Percentiles rank a stretch among this genome's conserved stretches.
phyloP scores from a whole-genome alignment of 352 stramenopile genomes.

The Phytophthora niederhauseri region DNA sequence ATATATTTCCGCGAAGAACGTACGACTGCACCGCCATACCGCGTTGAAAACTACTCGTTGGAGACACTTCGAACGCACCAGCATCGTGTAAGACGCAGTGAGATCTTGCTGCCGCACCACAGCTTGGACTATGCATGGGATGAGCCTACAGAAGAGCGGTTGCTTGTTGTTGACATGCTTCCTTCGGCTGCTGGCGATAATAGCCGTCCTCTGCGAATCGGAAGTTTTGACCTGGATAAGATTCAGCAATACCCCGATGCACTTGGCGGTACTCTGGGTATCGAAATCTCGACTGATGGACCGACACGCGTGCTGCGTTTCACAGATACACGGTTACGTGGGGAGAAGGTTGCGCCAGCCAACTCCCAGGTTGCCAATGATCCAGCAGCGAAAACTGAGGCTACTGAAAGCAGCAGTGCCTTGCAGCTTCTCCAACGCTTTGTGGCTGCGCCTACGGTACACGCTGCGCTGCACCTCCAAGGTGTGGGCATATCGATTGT shows the following conservation, averaged over 20 bases:
- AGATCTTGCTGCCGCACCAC: constrained; percentile 88
- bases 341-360: constrained; percentile 33
- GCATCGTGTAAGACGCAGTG: constrained; percentile 77
- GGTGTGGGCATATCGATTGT: constrained; percentile 82
- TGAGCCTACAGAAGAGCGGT: constrained; percentile 78
- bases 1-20: constrained; percentile 84
- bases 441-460: constrained; percentile 56
- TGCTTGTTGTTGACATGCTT: constrained; percentile 89
- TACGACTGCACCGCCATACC: constrained; percentile 80
- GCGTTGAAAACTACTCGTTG: constrained; percentile 90
- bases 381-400: constrained; percentile 32
- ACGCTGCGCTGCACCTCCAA: constrained; percentile 62
- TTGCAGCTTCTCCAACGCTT: constrained; percentile 55
- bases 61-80: constrained; percentile 89
- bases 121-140: constrained; percentile 91
- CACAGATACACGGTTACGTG: constrained; percentile 79
- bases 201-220: constrained; percentile 83
- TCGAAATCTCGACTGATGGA: constrained; percentile 87
- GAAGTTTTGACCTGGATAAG: constrained; percentile 83
- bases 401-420: constrained; percentile 23
- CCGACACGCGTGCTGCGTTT: constrained; percentile 89
- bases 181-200: constrained; percentile 88
- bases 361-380: constrained; percentile 35
- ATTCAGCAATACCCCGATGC: constrained; percentile 81
- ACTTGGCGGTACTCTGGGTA: constrained; percentile 72